These are phyloP conservation scores for Pyrenochaeta sp. DNA, from an alignment of 2,329 filamentous ascomycete species.

Conservation along the genomic window DNA sequence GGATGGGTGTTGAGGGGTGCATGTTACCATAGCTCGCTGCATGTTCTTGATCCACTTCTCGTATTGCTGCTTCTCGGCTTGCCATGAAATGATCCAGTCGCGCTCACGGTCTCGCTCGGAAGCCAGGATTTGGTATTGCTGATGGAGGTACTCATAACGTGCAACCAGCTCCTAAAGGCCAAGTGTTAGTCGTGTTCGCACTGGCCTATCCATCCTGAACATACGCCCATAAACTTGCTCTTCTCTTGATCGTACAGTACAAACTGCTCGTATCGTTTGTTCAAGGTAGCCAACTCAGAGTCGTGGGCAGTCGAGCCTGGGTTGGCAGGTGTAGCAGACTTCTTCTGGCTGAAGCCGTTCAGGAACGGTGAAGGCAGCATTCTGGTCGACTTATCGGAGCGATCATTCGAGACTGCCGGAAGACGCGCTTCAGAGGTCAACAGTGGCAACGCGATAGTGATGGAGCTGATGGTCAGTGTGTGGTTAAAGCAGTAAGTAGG, in stretches of 20 bases:
- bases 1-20: neutral
- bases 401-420: neutral
- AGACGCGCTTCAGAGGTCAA: neutral
- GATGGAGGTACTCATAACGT: slow-evolving; percentile 50
- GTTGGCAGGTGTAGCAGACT: slow-evolving; percentile 1
- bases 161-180: slow-evolving; percentile 49
- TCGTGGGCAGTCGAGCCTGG: slow-evolving; percentile 2
- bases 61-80: slow-evolving; percentile 32
- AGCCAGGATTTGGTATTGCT: slow-evolving; percentile 40
- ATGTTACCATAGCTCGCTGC: slow-evolving; percentile 36
- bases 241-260: slow-evolving; percentile 42
- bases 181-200: slow-evolving; percentile 7
- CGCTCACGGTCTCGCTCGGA: slow-evolving; percentile 36
- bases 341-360: slow-evolving; percentile 14
- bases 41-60: slow-evolving; percentile 24
- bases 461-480: neutral
- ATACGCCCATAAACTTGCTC: slow-evolving; percentile 44
- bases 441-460: neutral
- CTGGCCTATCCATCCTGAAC: neutral
- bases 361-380: slow-evolving; percentile 27
- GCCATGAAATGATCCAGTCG: slow-evolving; percentile 26
- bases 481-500: neutral
- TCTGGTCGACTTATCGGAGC: neutral
- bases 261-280: slow-evolving; percentile 43
- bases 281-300: slow-evolving; percentile 26